Evolutionary conservation across 441 rosid species (phyloP).

Genomic region (Populus hybrid): DNA sequence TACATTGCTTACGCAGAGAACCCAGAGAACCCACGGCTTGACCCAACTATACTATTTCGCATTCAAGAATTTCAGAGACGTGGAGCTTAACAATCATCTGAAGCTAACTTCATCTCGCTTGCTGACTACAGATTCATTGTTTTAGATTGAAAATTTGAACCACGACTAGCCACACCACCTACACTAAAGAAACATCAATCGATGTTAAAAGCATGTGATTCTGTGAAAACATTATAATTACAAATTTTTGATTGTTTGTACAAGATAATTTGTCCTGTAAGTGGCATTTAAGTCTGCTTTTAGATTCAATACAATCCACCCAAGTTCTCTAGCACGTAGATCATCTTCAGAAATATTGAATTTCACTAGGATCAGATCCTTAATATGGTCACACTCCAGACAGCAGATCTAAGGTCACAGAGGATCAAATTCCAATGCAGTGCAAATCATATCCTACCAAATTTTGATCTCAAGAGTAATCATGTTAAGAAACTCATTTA

Average conservation of each 20-base stretch:
- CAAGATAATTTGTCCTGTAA: not conserved
- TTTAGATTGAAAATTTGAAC: not conserved
- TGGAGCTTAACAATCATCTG: conserved; percentile 24
- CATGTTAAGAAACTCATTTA: not conserved
- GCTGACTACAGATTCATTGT: not conserved
- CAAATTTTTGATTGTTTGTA: conserved; percentile 1
- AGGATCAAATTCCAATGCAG: conserved; percentile 1
- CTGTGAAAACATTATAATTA: not conserved
- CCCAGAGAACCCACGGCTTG: conserved; percentile 47
- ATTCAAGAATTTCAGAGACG: conserved; percentile 59
- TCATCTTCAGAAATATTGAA: not conserved
- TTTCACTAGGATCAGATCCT: not conserved
- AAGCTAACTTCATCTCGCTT: not conserved
- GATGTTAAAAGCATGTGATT: not conserved
- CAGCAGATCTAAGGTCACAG: not conserved
- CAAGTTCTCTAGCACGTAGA: not conserved
- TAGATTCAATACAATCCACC: not conserved
- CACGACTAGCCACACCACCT: not conserved
- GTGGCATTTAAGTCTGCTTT: not conserved
- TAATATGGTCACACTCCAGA: conserved; percentile 2
- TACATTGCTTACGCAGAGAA: conserved; percentile 77
- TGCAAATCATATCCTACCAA: not conserved
- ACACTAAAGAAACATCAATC: not conserved
- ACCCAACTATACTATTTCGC: conserved; percentile 55
- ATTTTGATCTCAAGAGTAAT: not conserved